Base-by-base conservation (phyloP, 2,329 filamentous ascomycete species). In the Cordyceps farinosa region DNA sequence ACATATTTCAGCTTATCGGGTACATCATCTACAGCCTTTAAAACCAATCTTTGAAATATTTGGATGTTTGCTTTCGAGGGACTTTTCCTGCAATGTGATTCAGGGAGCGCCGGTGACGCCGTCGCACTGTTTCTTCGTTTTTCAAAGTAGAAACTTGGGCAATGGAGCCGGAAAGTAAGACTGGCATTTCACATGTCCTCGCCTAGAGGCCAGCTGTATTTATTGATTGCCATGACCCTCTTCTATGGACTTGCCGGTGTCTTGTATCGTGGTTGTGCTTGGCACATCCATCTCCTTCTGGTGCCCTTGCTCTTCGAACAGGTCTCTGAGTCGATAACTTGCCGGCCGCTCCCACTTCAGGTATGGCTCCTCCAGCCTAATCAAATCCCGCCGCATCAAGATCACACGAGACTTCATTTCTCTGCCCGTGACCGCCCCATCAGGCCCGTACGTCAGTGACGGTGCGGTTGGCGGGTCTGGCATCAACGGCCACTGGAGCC, bases 401-500 rank as follows among this genome's bases (percentile, higher is more conserved):
- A 63, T 44, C 13, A 34, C 22, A 29, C 17, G 7, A 53, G 53
- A 38, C 47, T 29, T 47, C 36, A 57, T 58, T 53, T 53, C 61
- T 15, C 13, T 58, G 27, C 47, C 54, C 30, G 45, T 57, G 36
- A 56, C 34, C 36, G 36, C 56, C 27, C 56, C 56, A 36, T 51
- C 48, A 34, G 50, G 50, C n/a, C 50, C 62, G 29, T 51, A 40
- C 34, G 27, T 40, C 50, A 61, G 45, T 48, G 29, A 34, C 11
- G 50, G 62, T 44, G 40, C 47, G 2, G 65, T 66, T 29, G 65
- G 65, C 29, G 34, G 42, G 11, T 66, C 62, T 0, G 67, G 66
- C 51, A 58, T 64, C 7, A 55, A 17, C 0, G 69, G 68, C 68
- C 66, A 73, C 51, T 64, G 40, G 9, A 32, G 44, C 15, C 15